Evolutionary conservation across 306 rosid genomes (phyloP), one percentile per base, ranked within the genome.

Genomic region (Mucuna pruriens): DNA sequence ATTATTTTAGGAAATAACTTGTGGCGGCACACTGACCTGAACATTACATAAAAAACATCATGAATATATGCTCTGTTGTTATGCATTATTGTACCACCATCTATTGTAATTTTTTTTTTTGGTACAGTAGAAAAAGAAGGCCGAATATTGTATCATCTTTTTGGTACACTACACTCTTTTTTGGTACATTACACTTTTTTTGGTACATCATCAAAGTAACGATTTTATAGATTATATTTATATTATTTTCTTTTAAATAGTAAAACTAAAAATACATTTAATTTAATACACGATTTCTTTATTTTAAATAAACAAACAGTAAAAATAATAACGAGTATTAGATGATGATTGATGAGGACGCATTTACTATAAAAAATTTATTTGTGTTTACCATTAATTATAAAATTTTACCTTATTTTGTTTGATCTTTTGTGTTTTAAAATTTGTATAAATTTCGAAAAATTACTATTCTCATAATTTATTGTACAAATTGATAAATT

Each of bases 41-140:
- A 42, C 76, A 22, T 76, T 62, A 46, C 85, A 68, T 68, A 26
- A 36, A 26, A 9, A 66, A 67, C 39, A 38, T 67, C 19, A 67
- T 67, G 33, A 17, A 42, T 42, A 49, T 25, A n/a, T 0, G 54
- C 29, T 52, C 23, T 54, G 76, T 46, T 62, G 23, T 29, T 29
- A 44, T 45, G 40, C 75, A 25, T 70, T 69, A 69, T 7, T 44
- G n/a, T n/a, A n/a, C n/a, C n/a, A n/a, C n/a, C n/a, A n/a, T n/a
- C n/a, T n/a, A n/a, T n/a, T n/a, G n/a, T n/a, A n/a, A n/a, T n/a
- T n/a, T n/a, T n/a, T n/a, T n/a, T n/a, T n/a, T n/a, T n/a, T n/a
- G n/a, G n/a, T n/a, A n/a, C n/a, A n/a, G n/a, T n/a, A n/a, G n/a
- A n/a, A n/a, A n/a, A n/a, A n/a, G n/a, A n/a, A n/a, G n/a, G n/a